Evolutionary conservation across 352 stramenopile species (phyloP), one percentile per base, ranked within the genome.

Genomic region (Paralagenidium karlingii): DNA sequence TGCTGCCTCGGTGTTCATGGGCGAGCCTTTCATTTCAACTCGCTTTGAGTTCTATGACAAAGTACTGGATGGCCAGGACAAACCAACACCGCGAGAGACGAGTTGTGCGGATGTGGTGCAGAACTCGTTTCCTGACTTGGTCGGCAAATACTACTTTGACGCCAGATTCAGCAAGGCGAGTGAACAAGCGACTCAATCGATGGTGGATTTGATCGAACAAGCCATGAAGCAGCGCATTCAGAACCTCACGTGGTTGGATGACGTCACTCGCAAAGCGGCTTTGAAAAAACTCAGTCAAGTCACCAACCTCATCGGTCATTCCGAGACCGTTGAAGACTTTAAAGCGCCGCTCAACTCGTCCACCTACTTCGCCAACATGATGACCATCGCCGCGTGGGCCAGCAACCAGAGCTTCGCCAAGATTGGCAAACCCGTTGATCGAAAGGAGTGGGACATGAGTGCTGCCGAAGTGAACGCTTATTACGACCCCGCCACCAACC

Each of bases 391-490:
- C 15, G 32, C 53, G 15, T 53, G 70, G 38, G 38, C 62, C 8
- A 85, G 80, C 43, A 12, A 33, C 8, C 38, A 27, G 8, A 38
- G 32, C 12, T 18, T 53, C 12, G 21, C 18, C 8, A 40, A 42
- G 24, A 13, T 53, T 12, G 74, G 60, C 3, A 41, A 34, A 0
- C 38, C 41, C 0, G 80, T 88, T 8, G 56, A 89, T 25, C 66
- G 69, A 3, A 63, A 58, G 38, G 63, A 86, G 41, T 94, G 79
- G 85, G 67, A 67, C 51, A 97, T 98, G 88, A 84, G 80, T 0
- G 82, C 89, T 18, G 83, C 93, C 44, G 91, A 75, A 0, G 83
- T 97, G 24, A 97, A 98, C 60, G 91, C 84, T 16, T 92, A 87
- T 53, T 85, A 92, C 53, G 61, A 66, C 38, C 49, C 61, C 6